Evolutionary conservation across 768 basidiomycete genomes (phyloP), one percentile per base, ranked within the genome.

Genomic region (Psilocybe subaeruginosa): DNA sequence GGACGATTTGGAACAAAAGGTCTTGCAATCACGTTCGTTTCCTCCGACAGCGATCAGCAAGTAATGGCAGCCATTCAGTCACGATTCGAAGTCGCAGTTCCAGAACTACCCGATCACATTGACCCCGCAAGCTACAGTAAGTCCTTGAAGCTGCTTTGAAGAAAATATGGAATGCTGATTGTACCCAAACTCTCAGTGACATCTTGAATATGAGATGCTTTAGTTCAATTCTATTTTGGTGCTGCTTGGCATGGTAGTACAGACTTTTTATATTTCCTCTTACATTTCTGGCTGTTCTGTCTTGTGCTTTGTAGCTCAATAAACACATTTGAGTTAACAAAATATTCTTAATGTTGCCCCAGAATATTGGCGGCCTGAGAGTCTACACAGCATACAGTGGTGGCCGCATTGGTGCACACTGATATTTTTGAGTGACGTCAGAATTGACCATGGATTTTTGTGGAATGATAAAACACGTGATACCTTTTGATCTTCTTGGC

Each of bases 1-100:
- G 97, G 97, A 66, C 94, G 97, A 64, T 99, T 99, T 77, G 97
- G 97, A 66, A 99, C 97, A 35, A 99, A 99, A 77, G 97, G 97
- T 84, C 90, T 99, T 47, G 96, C 97, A 16, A 93, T 99, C 74
- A 98, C 96, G 0, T 99, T 97, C 71, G 93, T 98, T 45, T 88
- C 97, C 3, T 92, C 90, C 17, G 96, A 98, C 55, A 86, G 82
- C 63, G 97, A 99, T 71, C 88, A 92, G 73, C 92, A 93, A 75
- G 96, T 99, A 61, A 92, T 99, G 89, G 83, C 89, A 43, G 85
- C 90, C 29, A 99, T 99, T 68, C 97, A 99, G 76, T 88, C 93
- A 43, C 80, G 97, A 66, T 99, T 99, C 80, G 97, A 98, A 73
- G 97, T 99, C 31, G 95, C 94, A 33, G 95, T 99, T 45, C 90